phyloP scores from a whole-genome alignment of 805 yeast genomes.

The Starmerella apicola region DNA sequence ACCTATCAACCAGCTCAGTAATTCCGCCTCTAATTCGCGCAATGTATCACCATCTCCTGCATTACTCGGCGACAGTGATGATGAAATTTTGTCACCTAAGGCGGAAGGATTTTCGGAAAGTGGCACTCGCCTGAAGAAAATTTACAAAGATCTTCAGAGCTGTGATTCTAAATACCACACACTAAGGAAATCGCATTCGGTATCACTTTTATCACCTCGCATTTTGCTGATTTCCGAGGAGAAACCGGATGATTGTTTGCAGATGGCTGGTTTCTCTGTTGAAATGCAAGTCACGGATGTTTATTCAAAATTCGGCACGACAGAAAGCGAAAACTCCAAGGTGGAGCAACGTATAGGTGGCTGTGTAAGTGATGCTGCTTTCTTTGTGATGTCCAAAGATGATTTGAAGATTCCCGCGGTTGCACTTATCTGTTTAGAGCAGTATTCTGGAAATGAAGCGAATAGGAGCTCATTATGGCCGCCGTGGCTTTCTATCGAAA shows the following conservation, averaged over 20 bases:
- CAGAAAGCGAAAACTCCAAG: slow-evolving; percentile 33
- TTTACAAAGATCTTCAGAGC: slow-evolving; percentile 34
- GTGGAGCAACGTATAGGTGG: slow-evolving; percentile 62
- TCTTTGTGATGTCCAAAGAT: slow-evolving; percentile 50
- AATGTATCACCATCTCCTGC: no score
- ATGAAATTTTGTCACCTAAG: not conserved
- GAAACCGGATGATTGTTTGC: slow-evolving; percentile 44
- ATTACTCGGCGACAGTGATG: not conserved
- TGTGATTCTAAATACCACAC: slow-evolving; percentile 29
- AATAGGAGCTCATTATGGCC: slow-evolving; percentile 48
- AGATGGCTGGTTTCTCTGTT: slow-evolving; percentile 63
- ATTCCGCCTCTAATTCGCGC: not conserved
- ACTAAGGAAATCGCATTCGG: slow-evolving; percentile 41
- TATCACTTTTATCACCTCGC: slow-evolving; percentile 69
- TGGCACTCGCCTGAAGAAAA: slow-evolving; percentile 5
- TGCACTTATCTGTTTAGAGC: slow-evolving; percentile 31
- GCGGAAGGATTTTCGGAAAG: not conserved
- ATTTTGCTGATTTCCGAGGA: slow-evolving; percentile 51
- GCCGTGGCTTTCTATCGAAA: slow-evolving; percentile 73
- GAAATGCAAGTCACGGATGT: slow-evolving; percentile 59
- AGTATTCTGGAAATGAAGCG: slow-evolving; percentile 48
- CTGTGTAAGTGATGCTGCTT: slow-evolving; percentile 54
- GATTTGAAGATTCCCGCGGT: slow-evolving; percentile 51
- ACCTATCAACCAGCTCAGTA: not conserved
- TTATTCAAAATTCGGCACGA: slow-evolving; percentile 31